Evolutionary conservation across 2,329 filamentous ascomycete species (phyloP).

Genomic region (Neodidymelliopsis sp.): DNA sequence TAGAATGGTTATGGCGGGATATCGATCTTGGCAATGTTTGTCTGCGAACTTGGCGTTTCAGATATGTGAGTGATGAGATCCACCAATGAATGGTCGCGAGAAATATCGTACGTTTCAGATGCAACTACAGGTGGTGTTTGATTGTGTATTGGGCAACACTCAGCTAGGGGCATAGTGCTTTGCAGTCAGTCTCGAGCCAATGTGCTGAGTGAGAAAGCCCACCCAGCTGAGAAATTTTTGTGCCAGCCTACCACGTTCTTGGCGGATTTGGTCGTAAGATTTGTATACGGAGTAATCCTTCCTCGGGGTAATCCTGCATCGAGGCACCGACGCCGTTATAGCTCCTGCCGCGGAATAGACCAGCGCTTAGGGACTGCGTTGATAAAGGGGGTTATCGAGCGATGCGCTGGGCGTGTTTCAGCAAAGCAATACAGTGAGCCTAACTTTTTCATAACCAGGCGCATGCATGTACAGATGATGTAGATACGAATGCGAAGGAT

Average conservation of each 20-base stretch:
- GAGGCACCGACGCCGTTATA: neutral
- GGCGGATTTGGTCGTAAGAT: too few relatives aligned
- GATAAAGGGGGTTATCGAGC: neutral
- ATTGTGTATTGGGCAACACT: neutral
- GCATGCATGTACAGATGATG: neutral
- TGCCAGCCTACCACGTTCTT: too few relatives aligned
- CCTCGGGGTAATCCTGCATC: constrained; percentile 7
- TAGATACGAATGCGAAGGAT: too few relatives aligned
- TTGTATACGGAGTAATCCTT: neutral
- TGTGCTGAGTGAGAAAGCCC: too few relatives aligned
- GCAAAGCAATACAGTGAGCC: neutral
- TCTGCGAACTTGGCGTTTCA: constrained; percentile 15
- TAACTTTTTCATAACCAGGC: neutral
- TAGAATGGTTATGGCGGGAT: constrained; percentile 44
- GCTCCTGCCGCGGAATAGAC: neutral
- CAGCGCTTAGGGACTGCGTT: neutral
- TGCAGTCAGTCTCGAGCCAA: too few relatives aligned
- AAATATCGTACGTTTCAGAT: neutral
- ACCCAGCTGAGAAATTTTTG: too few relatives aligned
- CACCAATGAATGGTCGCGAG: neutral
- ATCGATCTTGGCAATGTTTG: constrained; percentile 27
- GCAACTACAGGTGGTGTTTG: neutral
- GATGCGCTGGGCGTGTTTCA: neutral
- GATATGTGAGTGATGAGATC: neutral
- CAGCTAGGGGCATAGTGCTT: too few relatives aligned